Evolutionary conservation across 2,329 filamentous ascomycete genomes (phyloP), one percentile per base, ranked within the genome.

Genomic region (Fusarium sambucinum): DNA sequence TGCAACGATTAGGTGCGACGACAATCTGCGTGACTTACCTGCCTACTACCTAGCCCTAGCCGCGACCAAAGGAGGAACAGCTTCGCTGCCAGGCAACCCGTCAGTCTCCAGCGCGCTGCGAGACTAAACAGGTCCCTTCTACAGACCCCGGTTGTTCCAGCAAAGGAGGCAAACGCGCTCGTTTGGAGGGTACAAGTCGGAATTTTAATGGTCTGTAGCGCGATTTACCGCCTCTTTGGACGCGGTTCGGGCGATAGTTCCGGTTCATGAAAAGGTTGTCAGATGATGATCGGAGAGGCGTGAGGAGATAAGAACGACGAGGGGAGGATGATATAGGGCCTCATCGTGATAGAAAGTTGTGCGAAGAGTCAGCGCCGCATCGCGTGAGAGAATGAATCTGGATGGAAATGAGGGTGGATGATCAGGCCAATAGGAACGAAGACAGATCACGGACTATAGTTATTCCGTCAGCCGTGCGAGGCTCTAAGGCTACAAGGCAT

Each of bases 61-160:
- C 42, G 42, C 38, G 37, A 30, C 29, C 44, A 35, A 48, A 37
- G 17, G 33, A 65, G 60, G 60, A 63, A 54, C 60, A 66, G 63
- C 63, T 65, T 65, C 60, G 55, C 60, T 66, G 63, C 32, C 63
- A 65, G 54, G 63, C 60, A 32, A 55, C 50, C 55, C 46, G 44
- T 32, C 41, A 35, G 25, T 59, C 63, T 65, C 63, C 63, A 66
- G 63, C 46, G 60, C 29, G 63, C 63, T 66, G 63, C 63, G 50
- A 65, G 62, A 53, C 35, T 27, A 42, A 8, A 25, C 38, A 65
- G n/a, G 45, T 8, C 53, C 45, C 62, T 52, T 66, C 53, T 60
- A 60, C 60, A 65, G 63, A n/a, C 60, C 60, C 59, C 58, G 55
- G 44, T 60, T 59, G 58, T 60, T 60, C 58, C 58, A 60, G 21